Evolutionary conservation across 1,284 basidiomycete genomes (phyloP), one percentile per base, ranked within the genome.

Genomic region (Rhodotorula sp.): DNA sequence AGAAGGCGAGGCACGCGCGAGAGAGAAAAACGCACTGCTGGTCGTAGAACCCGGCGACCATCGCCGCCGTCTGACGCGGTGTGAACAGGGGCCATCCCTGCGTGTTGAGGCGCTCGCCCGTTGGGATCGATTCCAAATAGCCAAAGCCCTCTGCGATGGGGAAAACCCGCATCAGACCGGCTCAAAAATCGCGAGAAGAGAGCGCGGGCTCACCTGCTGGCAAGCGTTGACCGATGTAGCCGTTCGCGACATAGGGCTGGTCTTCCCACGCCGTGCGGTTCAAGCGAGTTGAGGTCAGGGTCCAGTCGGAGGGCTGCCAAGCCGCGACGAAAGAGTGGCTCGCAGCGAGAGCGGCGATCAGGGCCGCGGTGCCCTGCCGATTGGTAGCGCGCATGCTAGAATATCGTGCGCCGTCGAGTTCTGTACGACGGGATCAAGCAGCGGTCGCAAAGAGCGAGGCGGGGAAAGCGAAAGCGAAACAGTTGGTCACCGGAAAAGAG

Each of bases 11-110:
- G 54, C 54, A 26, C 7, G 58, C 34, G 34, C 5, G 6, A 6
- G 34, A 6, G 6, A 34, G 34, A 34, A 21, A 31, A 31, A 58
- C 58, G 34, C 34, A 58, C 49, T 79, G 77, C 52, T 59, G 62
- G 68, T 77, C 73, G 64, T 78, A 79, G 65, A 80, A 80, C 18
- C 75, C 76, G 6, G 79, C 79, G 48, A 80, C 69, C 51, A 74
- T 69, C 2, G 73, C 69, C 14, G 71, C 69, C 2, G 73, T 66
- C 62, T 65, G 67, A 20, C 73, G 31, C 21, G 70, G 64, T 34
- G 72, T 72, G 54, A 76, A 76, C 20, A 75, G 54, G 18, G 75
- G 74, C 74, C 74, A 75, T 16, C 74, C 74, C 14, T 70, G 65
- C 23, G 74, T 76, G 23, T 66, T 69, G 20, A 65, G 26, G 51